These are phyloP conservation scores for Zizania palustris DNA, from an alignment of 202 grass and related monocot species.

Conservation along the genomic window DNA sequence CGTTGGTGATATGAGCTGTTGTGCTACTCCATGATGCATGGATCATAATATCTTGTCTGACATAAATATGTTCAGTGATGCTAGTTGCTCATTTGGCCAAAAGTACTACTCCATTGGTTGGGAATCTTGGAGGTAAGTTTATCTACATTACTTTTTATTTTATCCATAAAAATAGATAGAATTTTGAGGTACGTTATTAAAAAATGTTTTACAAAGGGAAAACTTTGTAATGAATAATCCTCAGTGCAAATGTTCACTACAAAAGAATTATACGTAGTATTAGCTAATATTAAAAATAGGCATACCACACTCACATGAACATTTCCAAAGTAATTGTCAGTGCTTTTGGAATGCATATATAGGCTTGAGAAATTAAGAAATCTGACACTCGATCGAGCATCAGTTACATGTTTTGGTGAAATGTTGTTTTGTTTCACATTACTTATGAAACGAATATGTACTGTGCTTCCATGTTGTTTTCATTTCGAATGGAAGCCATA, in stretches of 20 bases:
- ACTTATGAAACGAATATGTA: not conserved
- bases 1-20: not conserved
- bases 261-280: no score
- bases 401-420: not conserved
- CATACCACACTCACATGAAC: not conserved
- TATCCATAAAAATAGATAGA: not conserved
- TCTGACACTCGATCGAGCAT: no score
- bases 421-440: not conserved
- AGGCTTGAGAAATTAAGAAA: no score
- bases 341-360: not conserved
- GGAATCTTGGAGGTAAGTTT: not conserved
- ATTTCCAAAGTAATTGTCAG: no score
- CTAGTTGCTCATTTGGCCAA: not conserved
- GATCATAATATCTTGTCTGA: not conserved
- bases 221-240: not conserved
- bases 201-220: not conserved
- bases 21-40: conserved; percentile 15
- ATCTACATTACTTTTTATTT: not conserved
- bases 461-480: not conserved
- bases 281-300: not conserved
- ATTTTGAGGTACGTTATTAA: not conserved
- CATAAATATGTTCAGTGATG: not conserved
- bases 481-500: not conserved
- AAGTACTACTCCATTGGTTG: not conserved
- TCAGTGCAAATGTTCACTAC: no score